Evolutionary conservation across 805 yeast genomes (phyloP).

Genomic region (Kodamaea hsintzibuensis): DNA sequence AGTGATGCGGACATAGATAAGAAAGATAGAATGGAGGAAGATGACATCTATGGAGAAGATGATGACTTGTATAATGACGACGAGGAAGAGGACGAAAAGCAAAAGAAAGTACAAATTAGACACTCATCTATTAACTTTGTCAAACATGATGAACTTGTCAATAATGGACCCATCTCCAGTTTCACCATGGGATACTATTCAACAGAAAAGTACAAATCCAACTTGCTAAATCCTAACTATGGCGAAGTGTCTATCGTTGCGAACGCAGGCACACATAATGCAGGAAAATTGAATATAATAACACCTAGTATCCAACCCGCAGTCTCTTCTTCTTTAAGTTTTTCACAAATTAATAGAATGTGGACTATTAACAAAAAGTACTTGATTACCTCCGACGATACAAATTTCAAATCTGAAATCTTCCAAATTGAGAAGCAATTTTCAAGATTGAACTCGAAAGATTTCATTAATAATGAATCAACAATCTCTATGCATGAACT

Average conservation of each 20-base stretch:
- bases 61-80: constrained; percentile 20
- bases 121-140: constrained; percentile 34
- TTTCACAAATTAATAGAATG: constrained; percentile 68
- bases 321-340: constrained; percentile 66
- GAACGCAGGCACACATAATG: constrained; percentile 61
- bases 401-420: constrained; percentile 64
- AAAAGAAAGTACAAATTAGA: constrained; percentile 10
- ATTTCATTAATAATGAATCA: constrained; percentile 60
- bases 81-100: constrained; percentile 5
- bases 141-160: constrained; percentile 54
- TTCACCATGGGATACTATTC: constrained; percentile 65
- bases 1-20: constrained; percentile 2
- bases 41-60: constrained; percentile 39
- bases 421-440: constrained; percentile 64
- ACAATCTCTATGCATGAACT: constrained; percentile 70
- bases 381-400: constrained; percentile 70
- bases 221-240: constrained; percentile 66
- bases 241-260: constrained; percentile 68
- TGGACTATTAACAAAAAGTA: constrained; percentile 72
- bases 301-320: constrained; percentile 69
- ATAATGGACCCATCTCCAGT: constrained; percentile 73
- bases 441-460: constrained; percentile 58
- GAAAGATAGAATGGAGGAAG: constrained; percentile 43
- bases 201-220: constrained; percentile 54
- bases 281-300: constrained; percentile 59